Evolutionary conservation across 352 stramenopile species (phyloP).

Genomic region (Globisporangium okanoganense): DNA sequence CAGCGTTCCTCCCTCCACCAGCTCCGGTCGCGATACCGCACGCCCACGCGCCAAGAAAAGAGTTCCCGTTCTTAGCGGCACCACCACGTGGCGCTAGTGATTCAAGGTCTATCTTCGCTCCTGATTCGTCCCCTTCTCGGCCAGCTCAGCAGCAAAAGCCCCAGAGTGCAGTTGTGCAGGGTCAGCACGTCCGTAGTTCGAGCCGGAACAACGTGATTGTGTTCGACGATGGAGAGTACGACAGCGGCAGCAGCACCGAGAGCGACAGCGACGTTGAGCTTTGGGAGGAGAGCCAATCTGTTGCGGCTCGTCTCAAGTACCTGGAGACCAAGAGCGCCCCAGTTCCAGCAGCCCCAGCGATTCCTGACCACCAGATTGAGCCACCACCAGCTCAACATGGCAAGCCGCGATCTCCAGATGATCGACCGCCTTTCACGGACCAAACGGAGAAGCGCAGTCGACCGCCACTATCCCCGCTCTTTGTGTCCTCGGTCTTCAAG

Average conservation of each 20-base stretch:
- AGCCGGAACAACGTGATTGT: slow-evolving; percentile 2
- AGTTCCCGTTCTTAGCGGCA: slow-evolving; percentile 3
- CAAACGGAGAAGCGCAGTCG: slow-evolving; percentile 1
- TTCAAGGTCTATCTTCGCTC: slow-evolving; percentile 6
- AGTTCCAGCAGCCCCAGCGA: neutral
- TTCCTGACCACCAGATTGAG: neutral
- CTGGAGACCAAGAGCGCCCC: slow-evolving; percentile 1
- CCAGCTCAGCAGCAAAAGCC: neutral
- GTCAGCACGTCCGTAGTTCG: neutral
- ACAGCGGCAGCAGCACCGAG: slow-evolving; percentile 9
- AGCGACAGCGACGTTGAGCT: slow-evolving; percentile 8
- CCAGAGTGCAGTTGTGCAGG: neutral
- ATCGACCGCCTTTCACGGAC: neutral
- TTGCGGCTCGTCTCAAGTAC: slow-evolving; percentile 1
- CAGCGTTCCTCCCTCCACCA: neutral
- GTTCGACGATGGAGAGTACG: slow-evolving; percentile 7
- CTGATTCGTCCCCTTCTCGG: neutral
- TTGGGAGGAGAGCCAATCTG: slow-evolving; percentile 5
- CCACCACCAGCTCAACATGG: neutral
- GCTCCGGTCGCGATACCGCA: neutral
- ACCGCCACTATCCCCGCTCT: neutral
- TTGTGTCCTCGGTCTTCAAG: neutral
- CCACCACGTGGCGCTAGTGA: neutral
- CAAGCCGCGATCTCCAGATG: neutral
- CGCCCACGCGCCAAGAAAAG: neutral